Conservation (phyloP, 257 asterid species). For the Haberlea rhodopensis region DNA sequence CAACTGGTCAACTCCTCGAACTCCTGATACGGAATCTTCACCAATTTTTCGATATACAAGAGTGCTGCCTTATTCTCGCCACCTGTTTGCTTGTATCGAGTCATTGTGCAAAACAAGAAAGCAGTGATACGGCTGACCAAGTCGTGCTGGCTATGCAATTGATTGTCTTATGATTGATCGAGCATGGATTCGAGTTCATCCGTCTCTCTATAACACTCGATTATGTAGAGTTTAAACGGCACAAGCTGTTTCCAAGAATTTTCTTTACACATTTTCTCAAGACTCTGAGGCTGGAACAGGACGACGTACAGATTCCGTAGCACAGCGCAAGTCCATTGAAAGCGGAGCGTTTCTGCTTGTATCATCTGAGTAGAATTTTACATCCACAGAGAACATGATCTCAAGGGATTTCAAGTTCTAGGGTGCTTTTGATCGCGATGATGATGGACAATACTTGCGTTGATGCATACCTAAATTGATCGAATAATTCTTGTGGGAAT, state of each 20-base stretch:
- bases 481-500: too few relatives aligned
- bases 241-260: background rate
- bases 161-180: background rate
- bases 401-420: too few relatives aligned
- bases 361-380: too few relatives aligned
- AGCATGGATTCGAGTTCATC: background rate
- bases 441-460: too few relatives aligned
- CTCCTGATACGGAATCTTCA: background rate
- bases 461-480: too few relatives aligned
- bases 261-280: background rate
- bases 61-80: background rate
- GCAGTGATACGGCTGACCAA: background rate
- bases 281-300: background rate
- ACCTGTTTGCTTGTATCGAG: background rate
- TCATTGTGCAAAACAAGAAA: background rate
- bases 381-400: too few relatives aligned
- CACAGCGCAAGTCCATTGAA: background rate
- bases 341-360: too few relatives aligned
- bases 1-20: background rate
- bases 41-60: background rate
- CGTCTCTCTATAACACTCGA: background rate
- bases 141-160: background rate
- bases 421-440: too few relatives aligned
- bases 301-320: too few relatives aligned
- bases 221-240: background rate